Evolutionary conservation across 2,329 filamentous ascomycete species (phyloP), one percentile per base, ranked within the genome.

Genomic region (Trichophyton benhamiae): DNA sequence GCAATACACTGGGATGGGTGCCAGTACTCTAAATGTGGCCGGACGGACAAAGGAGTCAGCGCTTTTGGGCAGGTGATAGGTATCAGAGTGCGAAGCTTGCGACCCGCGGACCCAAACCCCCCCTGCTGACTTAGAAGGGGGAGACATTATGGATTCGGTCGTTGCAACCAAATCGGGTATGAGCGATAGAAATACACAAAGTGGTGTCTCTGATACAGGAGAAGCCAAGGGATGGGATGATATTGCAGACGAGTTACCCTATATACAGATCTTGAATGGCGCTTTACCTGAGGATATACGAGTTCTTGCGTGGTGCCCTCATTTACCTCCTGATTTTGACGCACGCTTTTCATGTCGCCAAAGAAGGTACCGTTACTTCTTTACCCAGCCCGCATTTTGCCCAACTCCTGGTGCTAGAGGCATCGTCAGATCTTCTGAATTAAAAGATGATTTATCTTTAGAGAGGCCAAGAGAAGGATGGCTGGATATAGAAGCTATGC

Each of bases 51-150:
- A 60, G 94, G 94, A 11, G 94, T 99, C 41, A 96, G 91, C 74
- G 91, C 94, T 2, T 99, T 99, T 76, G 94, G 94, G 0, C 94
- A 99, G 77, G 94, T 99, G 62, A 85, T 99, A 69, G 88, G 86
- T 0, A 76, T 99, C 46, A 79, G 87, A 61, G 86, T 99, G 15
- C 81, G 92, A 70, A 96, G 91, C 74, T 88, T 87, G 68, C 78
- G 82, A 66, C 89, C 89, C 0, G 70, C 86, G 0, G 70, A 86
- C 59, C 75, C 55, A 59, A 27, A n/a, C 15, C 55, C 17, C 17
- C n/a, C 4, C 33, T 41, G 17, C 22, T 41, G 55, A 58, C 1
- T 15, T 5, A 58, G 30, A 58, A 15, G 25, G 13, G 3, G 13
- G 17, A 1, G n/a, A 11, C 3, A 8, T 11, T 25, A 25, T 17